Conservation (phyloP, 805 yeast species). For the Candida broadrunensis region DNA sequence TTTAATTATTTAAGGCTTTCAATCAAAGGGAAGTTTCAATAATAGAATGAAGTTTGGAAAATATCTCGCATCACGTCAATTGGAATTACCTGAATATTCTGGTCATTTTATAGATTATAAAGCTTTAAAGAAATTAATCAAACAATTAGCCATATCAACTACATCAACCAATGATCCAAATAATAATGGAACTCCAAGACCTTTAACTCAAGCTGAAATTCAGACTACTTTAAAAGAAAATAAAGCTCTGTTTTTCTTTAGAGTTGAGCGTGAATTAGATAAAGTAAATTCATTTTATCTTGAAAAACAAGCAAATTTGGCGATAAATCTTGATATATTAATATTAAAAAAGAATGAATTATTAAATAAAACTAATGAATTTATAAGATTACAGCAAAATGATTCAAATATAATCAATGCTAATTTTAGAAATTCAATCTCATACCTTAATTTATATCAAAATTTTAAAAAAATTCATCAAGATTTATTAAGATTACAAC, state of each 20-base stretch:
- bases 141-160: conserved; percentile 59
- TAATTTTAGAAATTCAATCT: conserved; percentile 63
- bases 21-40: no score
- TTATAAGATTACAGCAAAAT: conserved; percentile 3
- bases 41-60: conserved; percentile 82
- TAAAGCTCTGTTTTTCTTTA: conserved; percentile 85
- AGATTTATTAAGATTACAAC: conserved; percentile 85
- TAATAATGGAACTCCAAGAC: conserved; percentile 3
- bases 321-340: conserved; percentile 72
- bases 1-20: no score
- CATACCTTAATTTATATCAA: conserved; percentile 79
- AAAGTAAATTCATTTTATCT: conserved; percentile 91
- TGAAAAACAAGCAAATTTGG: conserved; percentile 86
- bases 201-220: conserved; percentile 26
- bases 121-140: conserved; percentile 87
- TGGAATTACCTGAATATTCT: conserved; percentile 93
- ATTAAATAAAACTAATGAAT: conserved; percentile 22
- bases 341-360: conserved; percentile 64
- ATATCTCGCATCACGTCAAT: conserved; percentile 87
- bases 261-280: conserved; percentile 90
- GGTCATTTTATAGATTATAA: conserved; percentile 94
- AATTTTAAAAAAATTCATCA: conserved; percentile 87
- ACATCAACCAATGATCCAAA: conserved; percentile 10
- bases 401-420: conserved; percentile 8
- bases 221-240: conserved; percentile 70